These are phyloP conservation scores for Ailanthus altissimus DNA, from an alignment of 345 rosid species.

Conservation along the genomic window DNA sequence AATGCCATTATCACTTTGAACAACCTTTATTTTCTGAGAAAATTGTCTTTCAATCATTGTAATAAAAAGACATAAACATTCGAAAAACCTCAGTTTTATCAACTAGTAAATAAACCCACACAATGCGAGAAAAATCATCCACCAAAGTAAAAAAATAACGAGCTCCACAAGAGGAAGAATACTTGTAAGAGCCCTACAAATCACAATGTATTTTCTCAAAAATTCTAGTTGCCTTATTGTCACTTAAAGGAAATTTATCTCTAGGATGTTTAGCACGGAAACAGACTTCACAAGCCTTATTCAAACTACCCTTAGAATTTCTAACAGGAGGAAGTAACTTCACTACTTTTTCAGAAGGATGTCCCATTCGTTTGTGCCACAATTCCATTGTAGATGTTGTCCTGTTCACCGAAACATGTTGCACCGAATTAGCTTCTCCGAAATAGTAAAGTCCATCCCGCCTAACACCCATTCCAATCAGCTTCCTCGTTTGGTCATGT, in stretches of 20 bases:
- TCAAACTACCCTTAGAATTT: not conserved
- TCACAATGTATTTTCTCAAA: not conserved
- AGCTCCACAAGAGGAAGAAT: not conserved
- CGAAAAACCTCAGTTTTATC: not conserved
- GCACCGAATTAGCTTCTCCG: too few relatives aligned
- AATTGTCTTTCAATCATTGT: not conserved
- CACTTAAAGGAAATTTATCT: not conserved
- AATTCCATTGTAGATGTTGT: too few relatives aligned
- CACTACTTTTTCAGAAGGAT: not conserved
- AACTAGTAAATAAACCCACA: constrained; percentile 22
- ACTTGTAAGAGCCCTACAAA: not conserved
- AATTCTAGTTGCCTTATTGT: not conserved
- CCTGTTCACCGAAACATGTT: too few relatives aligned
- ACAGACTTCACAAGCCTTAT: too few relatives aligned
- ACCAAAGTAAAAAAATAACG: constrained; percentile 9
- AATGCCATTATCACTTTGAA: constrained; percentile 15
- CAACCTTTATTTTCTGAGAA: not conserved
- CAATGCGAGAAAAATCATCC: constrained; percentile 24
- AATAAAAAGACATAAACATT: not conserved
- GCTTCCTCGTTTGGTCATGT: too few relatives aligned
- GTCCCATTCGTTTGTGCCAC: too few relatives aligned
- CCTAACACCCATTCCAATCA: too few relatives aligned
- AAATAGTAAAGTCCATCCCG: too few relatives aligned
- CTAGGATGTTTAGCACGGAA: not conserved
- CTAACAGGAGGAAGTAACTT: not conserved